Conservation (phyloP, 768 basidiomycete genomes). For the Russula foetens region DNA sequence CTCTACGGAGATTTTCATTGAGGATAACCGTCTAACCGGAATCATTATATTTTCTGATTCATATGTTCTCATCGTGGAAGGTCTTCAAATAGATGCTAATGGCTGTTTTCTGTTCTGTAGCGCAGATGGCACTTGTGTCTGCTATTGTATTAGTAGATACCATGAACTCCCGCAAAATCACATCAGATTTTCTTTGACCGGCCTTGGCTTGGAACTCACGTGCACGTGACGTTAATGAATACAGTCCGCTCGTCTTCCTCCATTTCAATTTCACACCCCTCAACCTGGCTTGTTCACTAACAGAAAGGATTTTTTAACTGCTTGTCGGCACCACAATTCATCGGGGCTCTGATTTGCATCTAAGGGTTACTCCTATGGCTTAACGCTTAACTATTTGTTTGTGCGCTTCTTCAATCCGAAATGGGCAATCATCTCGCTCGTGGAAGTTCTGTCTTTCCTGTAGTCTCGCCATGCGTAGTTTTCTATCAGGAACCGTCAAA, state of each 20-base stretch:
- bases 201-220: neutral
- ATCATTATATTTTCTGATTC: constrained; percentile 79
- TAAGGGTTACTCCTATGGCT: too few relatives aligned
- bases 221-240: neutral
- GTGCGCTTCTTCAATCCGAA: neutral
- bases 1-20: constrained; percentile 74
- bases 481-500: neutral
- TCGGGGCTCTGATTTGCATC: neutral
- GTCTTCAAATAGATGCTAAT: neutral
- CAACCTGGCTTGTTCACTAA: too few relatives aligned
- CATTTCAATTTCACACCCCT: too few relatives aligned
- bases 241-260: too few relatives aligned
- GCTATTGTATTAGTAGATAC: constrained; percentile 15
- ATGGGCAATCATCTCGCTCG: neutral
- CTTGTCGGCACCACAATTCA: too few relatives aligned
- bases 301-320: too few relatives aligned
- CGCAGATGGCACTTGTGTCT: neutral
- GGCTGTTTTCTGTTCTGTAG: neutral
- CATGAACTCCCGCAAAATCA: too few relatives aligned
- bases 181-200: neutral
- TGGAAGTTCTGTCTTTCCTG: too few relatives aligned
- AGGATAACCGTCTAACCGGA: constrained; percentile 80
- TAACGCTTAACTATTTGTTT: neutral
- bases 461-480: too few relatives aligned
- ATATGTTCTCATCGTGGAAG: constrained; percentile 1